A percentile compares a stretch with the other conserved stretches of the same genome.
Evolutionary conservation across 1,284 basidiomycete species (phyloP).

Genomic region (Leccinum idahoense): DNA sequence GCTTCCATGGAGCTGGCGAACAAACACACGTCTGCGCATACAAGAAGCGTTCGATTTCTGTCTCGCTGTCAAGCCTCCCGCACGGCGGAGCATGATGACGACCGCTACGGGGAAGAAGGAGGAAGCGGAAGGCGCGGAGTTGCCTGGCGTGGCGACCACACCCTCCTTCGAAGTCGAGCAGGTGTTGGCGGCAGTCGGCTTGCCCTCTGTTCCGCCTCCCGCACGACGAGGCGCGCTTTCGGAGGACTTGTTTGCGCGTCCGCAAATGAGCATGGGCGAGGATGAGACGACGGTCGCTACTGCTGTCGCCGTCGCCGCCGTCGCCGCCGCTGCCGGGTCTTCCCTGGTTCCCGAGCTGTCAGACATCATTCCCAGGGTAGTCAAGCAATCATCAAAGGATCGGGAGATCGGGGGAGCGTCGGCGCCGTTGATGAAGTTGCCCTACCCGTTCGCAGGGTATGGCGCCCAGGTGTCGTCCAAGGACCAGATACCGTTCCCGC

Average conservation of each 20-base stretch:
- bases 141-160: constrained; percentile 24
- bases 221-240: constrained; percentile 53
- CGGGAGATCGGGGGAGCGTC: constrained; percentile 30
- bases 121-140: constrained; percentile 27
- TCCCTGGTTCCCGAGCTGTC: constrained; percentile 34
- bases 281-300: constrained; percentile 1
- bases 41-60: constrained; percentile 80
- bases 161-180: constrained; percentile 55
- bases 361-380: constrained; percentile 40
- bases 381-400: constrained; percentile 37
- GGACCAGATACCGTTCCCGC: constrained; percentile 68
- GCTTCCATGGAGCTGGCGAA: constrained; percentile 73
- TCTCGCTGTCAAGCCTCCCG: constrained; percentile 43
- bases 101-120: constrained; percentile 28
- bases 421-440: constrained; percentile 39
- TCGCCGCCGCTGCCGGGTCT: constrained; percentile 4
- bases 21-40: constrained; percentile 63
- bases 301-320: neutral
- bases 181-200: constrained; percentile 66
- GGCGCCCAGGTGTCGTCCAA: constrained; percentile 53
- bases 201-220: constrained; percentile 44
- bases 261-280: constrained; percentile 26
- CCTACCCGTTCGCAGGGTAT: constrained; percentile 60
- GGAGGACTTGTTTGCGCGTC: constrained; percentile 57
- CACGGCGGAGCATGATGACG: constrained; percentile 28